These are phyloP conservation scores for Acanthamoeba castellanii DNA, from an alignment of 208 protist genomes.

Conservation along the genomic window DNA sequence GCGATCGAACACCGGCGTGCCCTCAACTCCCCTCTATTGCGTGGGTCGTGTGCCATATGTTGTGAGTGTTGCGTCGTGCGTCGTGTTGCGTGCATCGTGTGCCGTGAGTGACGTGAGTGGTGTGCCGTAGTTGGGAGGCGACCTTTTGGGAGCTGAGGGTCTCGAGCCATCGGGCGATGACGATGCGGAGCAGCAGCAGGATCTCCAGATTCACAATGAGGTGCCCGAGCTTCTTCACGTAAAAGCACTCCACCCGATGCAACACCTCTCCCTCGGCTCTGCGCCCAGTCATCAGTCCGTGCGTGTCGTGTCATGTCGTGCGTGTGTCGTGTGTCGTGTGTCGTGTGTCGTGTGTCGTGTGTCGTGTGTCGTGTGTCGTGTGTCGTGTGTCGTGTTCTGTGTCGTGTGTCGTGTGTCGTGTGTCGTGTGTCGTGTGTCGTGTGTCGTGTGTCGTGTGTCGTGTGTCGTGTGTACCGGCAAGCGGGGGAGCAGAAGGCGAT, in stretches of 20 bases:
- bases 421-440: not conserved
- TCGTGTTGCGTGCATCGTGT: too few species aligned
- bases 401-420: too few species aligned
- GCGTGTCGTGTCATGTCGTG: not conserved
- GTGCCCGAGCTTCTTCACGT: slow-evolving; percentile 1
- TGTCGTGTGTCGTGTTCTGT: not conserved
- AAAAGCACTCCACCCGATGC: slow-evolving; percentile 51
- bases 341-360: not conserved
- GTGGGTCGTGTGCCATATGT: not conserved
- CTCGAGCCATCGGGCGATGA: slow-evolving; percentile 37
- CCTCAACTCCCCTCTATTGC: not conserved
- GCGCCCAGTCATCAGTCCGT: not conserved
- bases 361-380: not conserved
- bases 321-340: too few species aligned
- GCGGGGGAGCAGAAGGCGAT: slow-evolving; percentile 41
- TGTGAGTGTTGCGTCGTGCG: not conserved
- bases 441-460: not conserved
- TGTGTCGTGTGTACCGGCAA: not conserved
- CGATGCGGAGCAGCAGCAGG: slow-evolving; percentile 32
- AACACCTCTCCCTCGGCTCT: slow-evolving; percentile 28
- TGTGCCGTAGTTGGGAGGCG: not conserved
- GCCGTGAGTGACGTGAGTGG: not conserved
- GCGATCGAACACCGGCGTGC: slow-evolving; percentile 19
- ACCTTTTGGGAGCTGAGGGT: not conserved
- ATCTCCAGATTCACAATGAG: slow-evolving; percentile 18